A percentile compares a stretch with the other conserved stretches of the same genome.
Conservation (phyloP, 192 early-diverging fungal genomes). For the Mycoemilia scoparia region DNA sequence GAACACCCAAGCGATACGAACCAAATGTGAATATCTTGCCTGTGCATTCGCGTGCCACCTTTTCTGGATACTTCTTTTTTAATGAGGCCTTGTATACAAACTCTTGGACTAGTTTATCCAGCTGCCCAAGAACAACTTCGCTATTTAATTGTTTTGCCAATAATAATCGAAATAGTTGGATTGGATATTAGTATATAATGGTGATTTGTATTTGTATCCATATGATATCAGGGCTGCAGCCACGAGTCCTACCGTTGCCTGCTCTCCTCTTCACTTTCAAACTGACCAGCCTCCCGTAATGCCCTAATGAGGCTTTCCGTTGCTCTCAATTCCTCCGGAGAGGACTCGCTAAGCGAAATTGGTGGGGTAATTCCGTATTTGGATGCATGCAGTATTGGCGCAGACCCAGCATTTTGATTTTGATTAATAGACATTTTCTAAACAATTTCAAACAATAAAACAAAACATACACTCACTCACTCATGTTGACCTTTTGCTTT, state of each 20-base stretch:
- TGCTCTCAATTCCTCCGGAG: constrained; percentile 41
- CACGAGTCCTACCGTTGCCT: constrained; percentile 54
- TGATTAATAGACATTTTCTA: no score
- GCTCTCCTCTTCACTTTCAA: constrained; percentile 74
- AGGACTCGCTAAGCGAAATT: constrained; percentile 44
- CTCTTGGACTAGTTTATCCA: constrained; percentile 76
- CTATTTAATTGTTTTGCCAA: no score
- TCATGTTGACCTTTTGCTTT: no score
- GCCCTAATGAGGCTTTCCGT: constrained; percentile 52
- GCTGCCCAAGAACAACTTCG: constrained; percentile 71
- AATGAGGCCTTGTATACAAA: constrained; percentile 71
- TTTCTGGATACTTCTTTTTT: constrained; percentile 58
- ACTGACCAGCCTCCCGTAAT: constrained; percentile 56
- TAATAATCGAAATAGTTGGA: not conserved
- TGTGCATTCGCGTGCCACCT: constrained; percentile 66
- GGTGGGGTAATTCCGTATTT: constrained; percentile 77
- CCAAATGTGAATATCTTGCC: constrained; percentile 98
- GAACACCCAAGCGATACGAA: constrained; percentile 86
- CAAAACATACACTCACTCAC: no score
- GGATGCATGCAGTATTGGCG: no score
- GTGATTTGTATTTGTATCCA: not conserved
- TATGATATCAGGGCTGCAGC: no score
- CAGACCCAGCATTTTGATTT: no score
- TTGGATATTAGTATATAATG: constrained; percentile 1
- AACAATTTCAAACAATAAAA: no score